These are phyloP conservation scores for Dissophora globulifera DNA, from an alignment of 192 early-diverging fungal species.

Conservation along the genomic window DNA sequence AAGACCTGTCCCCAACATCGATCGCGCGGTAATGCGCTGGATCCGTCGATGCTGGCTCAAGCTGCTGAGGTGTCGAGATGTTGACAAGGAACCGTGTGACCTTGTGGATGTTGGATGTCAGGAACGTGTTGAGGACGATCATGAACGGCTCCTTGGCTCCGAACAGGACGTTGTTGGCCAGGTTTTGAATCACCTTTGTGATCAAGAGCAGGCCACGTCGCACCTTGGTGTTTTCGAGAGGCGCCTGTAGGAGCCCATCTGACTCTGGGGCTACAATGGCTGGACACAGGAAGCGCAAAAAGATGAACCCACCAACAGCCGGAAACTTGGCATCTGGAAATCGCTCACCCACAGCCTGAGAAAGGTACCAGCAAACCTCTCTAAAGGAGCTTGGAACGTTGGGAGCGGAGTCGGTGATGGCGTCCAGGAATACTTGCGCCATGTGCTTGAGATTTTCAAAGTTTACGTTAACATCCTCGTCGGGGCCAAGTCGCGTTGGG, in stretches of 20 bases:
- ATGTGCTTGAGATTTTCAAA: constrained; percentile 80
- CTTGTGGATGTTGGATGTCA: constrained; percentile 82
- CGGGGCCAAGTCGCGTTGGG: constrained; percentile 74
- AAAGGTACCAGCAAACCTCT: constrained; percentile 85
- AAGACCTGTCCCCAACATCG: constrained; percentile 52
- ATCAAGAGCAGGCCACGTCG: constrained; percentile 88
- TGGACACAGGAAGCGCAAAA: constrained; percentile 95
- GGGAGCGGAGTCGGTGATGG: constrained; percentile 78
- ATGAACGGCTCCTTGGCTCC: constrained; percentile 96
- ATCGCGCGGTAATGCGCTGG: constrained; percentile 57
- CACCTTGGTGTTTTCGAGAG: constrained; percentile 70
- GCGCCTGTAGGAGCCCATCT: constrained; percentile 73
- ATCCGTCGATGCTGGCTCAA: constrained; percentile 59
- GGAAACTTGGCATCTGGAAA: constrained; percentile 88
- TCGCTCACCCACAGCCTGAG: constrained; percentile 76
- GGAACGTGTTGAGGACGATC: constrained; percentile 89
- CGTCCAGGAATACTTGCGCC: constrained; percentile 83
- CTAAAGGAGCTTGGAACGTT: constrained; percentile 80
- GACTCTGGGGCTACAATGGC: constrained; percentile 93
- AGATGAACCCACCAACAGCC: constrained; percentile 95
- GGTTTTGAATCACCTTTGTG: constrained; percentile 96
- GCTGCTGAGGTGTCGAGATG: constrained; percentile 67
- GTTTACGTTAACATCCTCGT: constrained; percentile 78
- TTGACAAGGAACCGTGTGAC: constrained; percentile 84
- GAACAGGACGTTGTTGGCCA: constrained; percentile 96